Percentiles rank a stretch among this genome's conserved stretches.
phyloP scores from a whole-genome alignment of 352 stramenopile genomes.

The Globisporangium nunn region DNA sequence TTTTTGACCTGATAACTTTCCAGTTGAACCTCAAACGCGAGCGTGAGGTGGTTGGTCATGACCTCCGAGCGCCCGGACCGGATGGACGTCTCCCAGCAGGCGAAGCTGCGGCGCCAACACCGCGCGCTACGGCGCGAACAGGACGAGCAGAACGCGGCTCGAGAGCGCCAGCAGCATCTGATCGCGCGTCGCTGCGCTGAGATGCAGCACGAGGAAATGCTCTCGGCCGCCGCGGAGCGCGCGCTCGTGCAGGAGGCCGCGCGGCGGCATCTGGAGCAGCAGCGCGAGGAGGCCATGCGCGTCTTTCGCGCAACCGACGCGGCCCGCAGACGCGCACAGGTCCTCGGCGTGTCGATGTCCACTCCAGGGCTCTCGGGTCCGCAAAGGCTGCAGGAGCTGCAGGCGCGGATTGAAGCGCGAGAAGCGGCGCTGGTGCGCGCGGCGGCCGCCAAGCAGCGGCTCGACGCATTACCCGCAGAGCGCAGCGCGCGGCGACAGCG shows the following conservation, averaged over 20 bases:
- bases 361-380: conserved; percentile 23
- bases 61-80: conserved; percentile 5
- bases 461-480: conserved; percentile 39
- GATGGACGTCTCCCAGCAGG: conserved; percentile 26
- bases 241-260: conserved; percentile 21
- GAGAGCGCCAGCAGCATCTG: conserved; percentile 25
- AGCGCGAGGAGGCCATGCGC: conserved; percentile 30
- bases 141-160: conserved; percentile 16
- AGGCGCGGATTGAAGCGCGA: conserved; percentile 26
- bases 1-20: background rate
- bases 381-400: conserved; percentile 25
- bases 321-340: conserved; percentile 19
- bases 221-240: conserved; percentile 35
- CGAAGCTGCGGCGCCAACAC: conserved; percentile 36
- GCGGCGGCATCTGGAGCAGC: conserved; percentile 14
- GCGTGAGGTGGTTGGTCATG: conserved; percentile 32
- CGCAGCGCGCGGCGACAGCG: conserved; percentile 19
- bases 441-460: conserved; percentile 20
- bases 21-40: conserved; percentile 3
- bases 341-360: conserved; percentile 24
- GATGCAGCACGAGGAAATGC: conserved; percentile 44
- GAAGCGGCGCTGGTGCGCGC: conserved; percentile 21
- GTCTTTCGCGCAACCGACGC: conserved; percentile 22
- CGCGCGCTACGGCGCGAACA: conserved; percentile 31
- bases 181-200: conserved; percentile 27